Evolutionary conservation across 352 stramenopile species (phyloP), one percentile per base, ranked within the genome.

Genomic region (Pythium chondricola): DNA sequence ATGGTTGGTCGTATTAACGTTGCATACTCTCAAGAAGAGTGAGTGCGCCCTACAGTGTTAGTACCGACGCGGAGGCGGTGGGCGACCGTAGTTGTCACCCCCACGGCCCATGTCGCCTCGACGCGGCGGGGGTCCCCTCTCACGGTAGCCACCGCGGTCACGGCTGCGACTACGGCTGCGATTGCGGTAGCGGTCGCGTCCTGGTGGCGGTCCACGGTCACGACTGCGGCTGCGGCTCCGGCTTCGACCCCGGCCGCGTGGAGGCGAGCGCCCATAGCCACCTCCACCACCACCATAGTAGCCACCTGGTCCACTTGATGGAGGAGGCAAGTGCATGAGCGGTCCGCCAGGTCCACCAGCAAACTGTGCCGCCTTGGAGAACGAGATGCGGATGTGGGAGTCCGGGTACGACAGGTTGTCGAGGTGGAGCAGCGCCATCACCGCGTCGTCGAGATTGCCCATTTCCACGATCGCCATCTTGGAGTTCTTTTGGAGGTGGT

Each of bases 381-480:
- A 92, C 35, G 77, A 88, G 37, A 92, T 73, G 45, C 81, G 81
- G 61, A 92, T 79, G 51, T 79, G 65, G 43, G 74, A 83, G 52
- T 88, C 80, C 20, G 76, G 72, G 51, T 74, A 86, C 44, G 65
- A 55, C 53, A 82, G 61, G 46, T 92, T 89, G 64, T 92, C 77
- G 26, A 88, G 57, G 13, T 52, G 56, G 25, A 92, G 22, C 20
- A 92, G 59, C 36, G 81, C 78, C 50, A 85, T 76, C 49, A 89
- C 67, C 31, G 81, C 81, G 30, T 92, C 81, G 48, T 92, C 78
- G 47, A 88, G 50, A 7, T 65, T 66, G 21, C 66, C 68, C 81
- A 92, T 89, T 58, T 89, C 78, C 38, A 92, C 20, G 22, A 89
- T 56, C 32, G 77, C 81, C 75, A 87, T 88, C 60, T 87, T 87